Evolutionary conservation across 2,329 filamentous ascomycete species (phyloP).

Genomic region (Botryosphaeria dothidea): DNA sequence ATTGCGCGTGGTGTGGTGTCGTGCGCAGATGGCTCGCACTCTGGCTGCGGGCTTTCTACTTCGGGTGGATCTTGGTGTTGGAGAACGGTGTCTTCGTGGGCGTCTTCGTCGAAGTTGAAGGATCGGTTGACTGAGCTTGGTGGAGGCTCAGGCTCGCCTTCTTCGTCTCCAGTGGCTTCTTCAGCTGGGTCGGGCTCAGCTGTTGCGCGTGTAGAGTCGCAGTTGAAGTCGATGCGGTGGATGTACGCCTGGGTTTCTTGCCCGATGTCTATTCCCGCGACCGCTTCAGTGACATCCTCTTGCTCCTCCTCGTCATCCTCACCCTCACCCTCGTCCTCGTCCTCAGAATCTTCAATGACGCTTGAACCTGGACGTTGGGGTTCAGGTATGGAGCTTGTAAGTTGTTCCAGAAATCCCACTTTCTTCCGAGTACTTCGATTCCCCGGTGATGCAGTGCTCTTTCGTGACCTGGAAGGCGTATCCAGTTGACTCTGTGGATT

Average conservation of each 20-base stretch:
- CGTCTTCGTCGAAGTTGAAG: conserved; percentile 8
- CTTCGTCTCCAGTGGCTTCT: too few relatives aligned
- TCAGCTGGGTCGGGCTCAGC: neutral
- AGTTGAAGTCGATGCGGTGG: conserved; percentile 6
- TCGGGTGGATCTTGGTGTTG: neutral
- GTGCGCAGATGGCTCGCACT: neutral
- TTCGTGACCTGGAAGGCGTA: neutral
- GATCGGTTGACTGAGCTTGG: neutral
- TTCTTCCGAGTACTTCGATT: neutral
- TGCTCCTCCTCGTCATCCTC: neutral
- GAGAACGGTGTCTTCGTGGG: neutral
- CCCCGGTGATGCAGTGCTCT: neutral
- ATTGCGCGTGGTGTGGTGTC: neutral
- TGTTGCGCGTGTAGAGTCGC: neutral
- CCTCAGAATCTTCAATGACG: neutral
- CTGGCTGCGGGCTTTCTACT: neutral
- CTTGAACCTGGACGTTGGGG: neutral
- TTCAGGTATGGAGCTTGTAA: neutral
- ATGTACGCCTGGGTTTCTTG: conserved; percentile 17
- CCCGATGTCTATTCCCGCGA: conserved; percentile 7
- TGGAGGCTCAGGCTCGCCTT: neutral
- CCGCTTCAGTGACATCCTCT: neutral
- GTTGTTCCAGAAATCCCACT: neutral
- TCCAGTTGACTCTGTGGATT: neutral
- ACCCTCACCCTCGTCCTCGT: neutral